A percentile compares a stretch with the other conserved stretches of the same genome.
Evolutionary conservation across 179 eudicot genomes (phyloP).

Genomic region (Silene noctiflora): DNA sequence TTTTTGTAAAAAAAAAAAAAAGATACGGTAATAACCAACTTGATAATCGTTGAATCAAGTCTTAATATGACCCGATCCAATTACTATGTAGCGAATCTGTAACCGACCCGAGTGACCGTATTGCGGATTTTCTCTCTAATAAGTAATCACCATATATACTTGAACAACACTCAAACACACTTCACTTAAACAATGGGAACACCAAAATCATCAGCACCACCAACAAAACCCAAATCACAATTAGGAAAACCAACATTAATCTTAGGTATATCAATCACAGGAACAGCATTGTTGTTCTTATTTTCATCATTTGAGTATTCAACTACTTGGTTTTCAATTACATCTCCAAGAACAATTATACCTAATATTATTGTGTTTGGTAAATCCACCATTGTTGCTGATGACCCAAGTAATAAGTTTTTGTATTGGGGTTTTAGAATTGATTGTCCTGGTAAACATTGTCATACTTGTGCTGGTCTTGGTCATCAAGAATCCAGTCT

Average conservation of each 20-base stretch:
- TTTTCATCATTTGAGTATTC: constrained; percentile 44
- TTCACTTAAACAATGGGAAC: constrained; percentile 47
- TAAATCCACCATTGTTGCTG: neutral
- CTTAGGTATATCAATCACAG: constrained; percentile 38
- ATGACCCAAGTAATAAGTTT: constrained; percentile 37
- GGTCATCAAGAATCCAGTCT: constrained; percentile 98
- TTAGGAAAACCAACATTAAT: constrained; percentile 50
- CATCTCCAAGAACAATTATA: constrained; percentile 26
- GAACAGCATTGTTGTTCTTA: constrained; percentile 50
- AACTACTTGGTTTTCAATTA: constrained; percentile 32
- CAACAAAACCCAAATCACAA: constrained; percentile 47
- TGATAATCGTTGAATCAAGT: too few species aligned
- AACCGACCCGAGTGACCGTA: too few species aligned
- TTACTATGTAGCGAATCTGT: too few species aligned
- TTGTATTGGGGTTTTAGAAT: constrained; percentile 80
- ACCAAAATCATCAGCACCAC: constrained; percentile 21
- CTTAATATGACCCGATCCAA: too few species aligned
- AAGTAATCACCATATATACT: too few species aligned
- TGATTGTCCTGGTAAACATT: constrained; percentile 94
- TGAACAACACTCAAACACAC: too few species aligned
- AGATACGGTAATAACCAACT: too few species aligned
- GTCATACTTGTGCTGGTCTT: constrained; percentile 76
- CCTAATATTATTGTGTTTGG: constrained; percentile 15
- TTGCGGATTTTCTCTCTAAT: too few species aligned
- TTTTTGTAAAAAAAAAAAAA: too few species aligned